Evolutionary conservation across 2,329 filamentous ascomycete genomes (phyloP).

Genomic region (Phialophora macrospora): DNA sequence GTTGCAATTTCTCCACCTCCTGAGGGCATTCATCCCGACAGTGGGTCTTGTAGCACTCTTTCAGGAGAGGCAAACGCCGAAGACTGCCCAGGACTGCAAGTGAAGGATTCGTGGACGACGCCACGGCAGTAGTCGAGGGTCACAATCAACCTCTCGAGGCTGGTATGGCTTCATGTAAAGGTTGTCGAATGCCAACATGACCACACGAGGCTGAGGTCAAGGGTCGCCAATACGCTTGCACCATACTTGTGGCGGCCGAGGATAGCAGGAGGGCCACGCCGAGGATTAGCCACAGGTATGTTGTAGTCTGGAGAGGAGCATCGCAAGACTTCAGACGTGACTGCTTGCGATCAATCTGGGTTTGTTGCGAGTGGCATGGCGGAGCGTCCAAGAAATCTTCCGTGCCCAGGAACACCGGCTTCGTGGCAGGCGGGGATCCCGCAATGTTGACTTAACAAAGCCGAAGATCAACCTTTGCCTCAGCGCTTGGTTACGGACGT

Average conservation of each 20-base stretch:
- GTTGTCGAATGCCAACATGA: neutral
- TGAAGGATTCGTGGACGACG: neutral
- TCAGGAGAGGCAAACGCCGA: neutral
- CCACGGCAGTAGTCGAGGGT: slow-evolving; percentile 13
- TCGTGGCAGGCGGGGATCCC: neutral
- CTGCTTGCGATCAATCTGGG: neutral
- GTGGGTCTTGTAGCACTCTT: neutral
- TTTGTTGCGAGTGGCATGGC: neutral
- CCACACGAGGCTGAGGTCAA: slow-evolving; percentile 15
- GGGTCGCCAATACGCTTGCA: neutral
- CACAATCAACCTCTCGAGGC: slow-evolving; percentile 20
- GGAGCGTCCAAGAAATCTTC: neutral
- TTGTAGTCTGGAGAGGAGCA: neutral
- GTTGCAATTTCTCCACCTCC: neutral
- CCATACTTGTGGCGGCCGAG: neutral
- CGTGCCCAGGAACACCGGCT: neutral
- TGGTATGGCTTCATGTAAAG: neutral
- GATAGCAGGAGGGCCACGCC: neutral
- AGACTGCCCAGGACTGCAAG: neutral
- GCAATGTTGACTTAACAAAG: neutral
- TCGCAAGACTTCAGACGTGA: neutral
- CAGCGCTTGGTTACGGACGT: slow-evolving; percentile 4
- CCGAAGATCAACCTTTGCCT: slow-evolving; percentile 13
- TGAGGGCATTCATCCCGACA: neutral
- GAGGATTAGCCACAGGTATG: slow-evolving; percentile 8